Evolutionary conservation across 352 stramenopile species (phyloP), one percentile per base, ranked within the genome.

Genomic region (Pythium pyrilobum): DNA sequence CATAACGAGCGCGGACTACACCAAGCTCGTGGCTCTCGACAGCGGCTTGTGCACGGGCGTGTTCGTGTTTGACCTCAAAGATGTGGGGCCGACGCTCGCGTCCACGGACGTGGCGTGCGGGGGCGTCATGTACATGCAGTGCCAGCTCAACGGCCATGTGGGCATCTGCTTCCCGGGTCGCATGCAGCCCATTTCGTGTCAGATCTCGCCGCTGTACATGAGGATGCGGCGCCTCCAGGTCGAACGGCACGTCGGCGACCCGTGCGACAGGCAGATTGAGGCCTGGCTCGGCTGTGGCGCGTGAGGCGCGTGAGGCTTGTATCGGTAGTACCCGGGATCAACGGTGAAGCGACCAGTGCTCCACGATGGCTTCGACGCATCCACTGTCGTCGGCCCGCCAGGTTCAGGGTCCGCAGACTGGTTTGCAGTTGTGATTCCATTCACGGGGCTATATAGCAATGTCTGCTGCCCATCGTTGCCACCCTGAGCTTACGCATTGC

Each of bases 41-140:
- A 51, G 28, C 4, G 47, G 47, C 27, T 41, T 55, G 10, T 58
- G 51, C 23, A 13, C 37, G 3, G 27, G 29, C 4, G 41, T 49
- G 5, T 20, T 55, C 12, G 44, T 34, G 15, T 44, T 46, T 13
- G 52, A 67, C 25, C 16, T 62, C 12, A 50, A 51, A 23, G 47
- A 62, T 16, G 12, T 20, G 2, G 39, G 20, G 8, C 45, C 47
- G 3, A 59, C 41, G 1, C 18, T 28, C 7, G 36, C 43, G 9
- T 43, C 52, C 0, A 47, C 32, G 1, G 59, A 66, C 32, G 21
- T 29, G 0, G 39, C 31, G 4, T 67, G 52, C 27, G 59, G 59
- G 2, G 59, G 59, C 1, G 32, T 62, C n/a, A 43, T 53, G 38
- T 66, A 54, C 52, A 58, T 53, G 41, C 23, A 62, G 12, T 58